Evolutionary conservation across 73 alveolate species (phyloP).

Genomic region (Halteria grandinella): DNA sequence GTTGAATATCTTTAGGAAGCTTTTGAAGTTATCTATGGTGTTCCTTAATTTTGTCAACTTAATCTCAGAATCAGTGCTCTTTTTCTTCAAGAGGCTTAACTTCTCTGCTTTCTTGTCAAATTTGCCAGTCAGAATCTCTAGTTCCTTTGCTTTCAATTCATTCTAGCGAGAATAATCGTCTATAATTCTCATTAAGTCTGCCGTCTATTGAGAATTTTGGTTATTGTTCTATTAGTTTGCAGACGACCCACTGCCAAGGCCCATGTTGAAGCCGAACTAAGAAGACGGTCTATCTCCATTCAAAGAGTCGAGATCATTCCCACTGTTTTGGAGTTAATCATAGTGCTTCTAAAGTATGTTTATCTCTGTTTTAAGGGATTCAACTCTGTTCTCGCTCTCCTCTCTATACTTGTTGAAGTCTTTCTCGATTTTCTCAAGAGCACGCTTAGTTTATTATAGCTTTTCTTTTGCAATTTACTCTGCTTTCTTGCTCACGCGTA

Average conservation of each 20-base stretch:
- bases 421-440: conserved; percentile 32
- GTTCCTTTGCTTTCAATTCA: conserved; percentile 24
- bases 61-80: conserved; percentile 6
- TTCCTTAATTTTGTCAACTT: not conserved
- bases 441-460: conserved; percentile 14
- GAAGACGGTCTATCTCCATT: too few relatives aligned
- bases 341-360: conserved; percentile 33
- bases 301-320: conserved; percentile 27
- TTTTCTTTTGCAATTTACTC: conserved; percentile 44
- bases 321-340: conserved; percentile 36
- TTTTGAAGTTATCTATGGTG: conserved; percentile 34
- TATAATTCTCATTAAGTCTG: conserved; percentile 18
- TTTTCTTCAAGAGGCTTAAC: conserved; percentile 8
- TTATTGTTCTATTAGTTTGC: too few relatives aligned
- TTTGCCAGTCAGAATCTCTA: not conserved
- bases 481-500: conserved; percentile 32
- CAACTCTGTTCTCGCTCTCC: conserved; percentile 40
- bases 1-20: conserved; percentile 33
- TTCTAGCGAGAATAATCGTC: conserved; percentile 31
- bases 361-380: conserved; percentile 23
- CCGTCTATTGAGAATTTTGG: not conserved
- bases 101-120: conserved; percentile 11
- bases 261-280: too few relatives aligned
- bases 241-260: too few relatives aligned
- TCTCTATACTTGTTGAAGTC: conserved; percentile 23